Evolutionary conservation across 139 green algal genomes (phyloP).

Genomic region (Haematococcus lacustris): DNA sequence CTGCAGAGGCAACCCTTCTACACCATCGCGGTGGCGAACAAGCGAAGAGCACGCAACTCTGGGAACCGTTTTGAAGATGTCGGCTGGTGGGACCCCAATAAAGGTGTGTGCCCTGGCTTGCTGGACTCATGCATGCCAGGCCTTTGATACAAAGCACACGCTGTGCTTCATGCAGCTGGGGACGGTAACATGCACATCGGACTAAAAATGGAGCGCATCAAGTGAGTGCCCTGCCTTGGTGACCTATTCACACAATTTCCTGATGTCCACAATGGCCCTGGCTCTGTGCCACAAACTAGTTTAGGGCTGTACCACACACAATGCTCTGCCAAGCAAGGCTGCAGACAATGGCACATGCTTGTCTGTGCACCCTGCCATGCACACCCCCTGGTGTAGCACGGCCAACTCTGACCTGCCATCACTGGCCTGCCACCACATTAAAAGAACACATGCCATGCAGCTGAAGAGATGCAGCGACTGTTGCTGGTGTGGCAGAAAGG

Average conservation of each 20-base stretch:
- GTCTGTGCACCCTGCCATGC: background rate
- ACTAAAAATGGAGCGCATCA: conserved; percentile 71
- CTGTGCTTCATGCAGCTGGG: conserved; percentile 32
- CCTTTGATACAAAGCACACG: background rate
- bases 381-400: background rate
- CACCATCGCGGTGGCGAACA: conserved; percentile 18
- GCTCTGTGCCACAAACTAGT: no score
- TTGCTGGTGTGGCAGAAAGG: no score
- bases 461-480: no score
- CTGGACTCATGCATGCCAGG: background rate
- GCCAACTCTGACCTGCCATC: no score
- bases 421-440: no score
- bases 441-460: no score
- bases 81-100: conserved; percentile 39
- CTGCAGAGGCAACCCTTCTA: conserved; percentile 29
- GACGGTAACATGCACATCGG: conserved; percentile 82
- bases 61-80: conserved; percentile 31
- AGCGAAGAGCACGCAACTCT: conserved; percentile 19
- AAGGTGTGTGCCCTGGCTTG: conserved; percentile 12
- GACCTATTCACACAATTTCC: background rate
- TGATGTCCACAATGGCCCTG: no score
- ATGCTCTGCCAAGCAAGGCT: background rate
- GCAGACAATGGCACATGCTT: background rate
- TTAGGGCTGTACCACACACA: no score
- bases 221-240: conserved; percentile 27